Percentiles rank a stretch among this genome's conserved stretches.
These are phyloP conservation scores for Piper longum DNA, from an alignment of 164 flowering plant species.

Conservation along the genomic window DNA sequence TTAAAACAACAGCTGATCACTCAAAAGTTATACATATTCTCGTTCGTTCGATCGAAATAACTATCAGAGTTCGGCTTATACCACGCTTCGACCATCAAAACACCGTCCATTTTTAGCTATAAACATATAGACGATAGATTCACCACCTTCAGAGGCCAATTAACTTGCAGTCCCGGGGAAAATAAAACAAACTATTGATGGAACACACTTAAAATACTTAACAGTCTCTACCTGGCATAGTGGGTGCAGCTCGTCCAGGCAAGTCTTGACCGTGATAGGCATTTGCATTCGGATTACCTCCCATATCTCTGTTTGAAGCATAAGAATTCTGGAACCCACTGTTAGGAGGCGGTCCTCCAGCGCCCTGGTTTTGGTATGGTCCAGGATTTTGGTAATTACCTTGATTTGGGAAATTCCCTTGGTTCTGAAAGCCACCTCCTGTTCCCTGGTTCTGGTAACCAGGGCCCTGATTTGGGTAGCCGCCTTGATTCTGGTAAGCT, in stretches of 20 bases:
- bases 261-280: not conserved
- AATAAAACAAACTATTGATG: no score
- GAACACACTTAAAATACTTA: not conserved
- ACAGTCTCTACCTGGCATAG: not conserved
- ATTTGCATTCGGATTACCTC: not conserved
- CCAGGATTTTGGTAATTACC: not conserved
- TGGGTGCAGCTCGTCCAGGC: not conserved
- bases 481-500: not conserved
- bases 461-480: not conserved
- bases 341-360: not conserved
- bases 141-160: no score
- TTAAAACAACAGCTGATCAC: no score
- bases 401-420: not conserved
- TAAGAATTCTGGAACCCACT: not conserved
- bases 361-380: not conserved
- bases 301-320: not conserved
- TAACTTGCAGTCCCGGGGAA: no score
- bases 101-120: no score
- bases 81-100: no score
- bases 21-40: no score
- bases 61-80: no score
- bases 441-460: conserved; percentile 1
- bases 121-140: no score
- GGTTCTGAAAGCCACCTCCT: not conserved
- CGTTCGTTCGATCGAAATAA: no score